phyloP scores from a whole-genome alignment of 1,284 basidiomycete genomes.

The Mycena citricolor region DNA sequence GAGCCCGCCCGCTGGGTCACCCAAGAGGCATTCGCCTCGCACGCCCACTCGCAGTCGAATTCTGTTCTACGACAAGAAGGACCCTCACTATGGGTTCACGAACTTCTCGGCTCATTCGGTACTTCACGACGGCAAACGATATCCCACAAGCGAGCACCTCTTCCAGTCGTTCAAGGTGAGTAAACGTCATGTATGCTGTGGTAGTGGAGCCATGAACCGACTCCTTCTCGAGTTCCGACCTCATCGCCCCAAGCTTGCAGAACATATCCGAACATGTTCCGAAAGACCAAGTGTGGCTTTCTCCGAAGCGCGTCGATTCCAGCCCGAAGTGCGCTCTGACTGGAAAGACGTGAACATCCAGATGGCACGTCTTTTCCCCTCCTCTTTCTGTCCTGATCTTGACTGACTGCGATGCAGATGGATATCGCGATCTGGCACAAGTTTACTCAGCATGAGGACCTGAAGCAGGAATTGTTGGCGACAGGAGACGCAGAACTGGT shows the following conservation, averaged over 20 bases:
- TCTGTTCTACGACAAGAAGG: slow-evolving; percentile 60
- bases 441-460: slow-evolving; percentile 60
- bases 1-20: slow-evolving; percentile 24
- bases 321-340: slow-evolving; percentile 55
- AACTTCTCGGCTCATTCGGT: slow-evolving; percentile 66
- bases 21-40: slow-evolving; percentile 28
- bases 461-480: slow-evolving; percentile 52
- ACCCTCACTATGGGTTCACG: slow-evolving; percentile 66
- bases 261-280: slow-evolving; percentile 61
- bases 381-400: neutral
- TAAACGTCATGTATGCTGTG: no score
- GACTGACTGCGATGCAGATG: slow-evolving; percentile 46
- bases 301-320: slow-evolving; percentile 63
- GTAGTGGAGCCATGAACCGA: neutral
- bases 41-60: slow-evolving; percentile 37
- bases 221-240: slow-evolving; percentile 47
- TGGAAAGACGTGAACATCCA: slow-evolving; percentile 64
- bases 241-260: slow-evolving; percentile 56
- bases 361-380: slow-evolving; percentile 40
- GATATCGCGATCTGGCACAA: slow-evolving; percentile 57
- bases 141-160: slow-evolving; percentile 68
- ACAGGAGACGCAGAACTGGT: slow-evolving; percentile 62
- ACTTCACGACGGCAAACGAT: slow-evolving; percentile 52
- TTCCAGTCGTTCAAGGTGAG: slow-evolving; percentile 71
- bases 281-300: slow-evolving; percentile 61